Conservation (phyloP, 2,329 filamentous ascomycete species). For the Colletotrichum echinochloae region DNA sequence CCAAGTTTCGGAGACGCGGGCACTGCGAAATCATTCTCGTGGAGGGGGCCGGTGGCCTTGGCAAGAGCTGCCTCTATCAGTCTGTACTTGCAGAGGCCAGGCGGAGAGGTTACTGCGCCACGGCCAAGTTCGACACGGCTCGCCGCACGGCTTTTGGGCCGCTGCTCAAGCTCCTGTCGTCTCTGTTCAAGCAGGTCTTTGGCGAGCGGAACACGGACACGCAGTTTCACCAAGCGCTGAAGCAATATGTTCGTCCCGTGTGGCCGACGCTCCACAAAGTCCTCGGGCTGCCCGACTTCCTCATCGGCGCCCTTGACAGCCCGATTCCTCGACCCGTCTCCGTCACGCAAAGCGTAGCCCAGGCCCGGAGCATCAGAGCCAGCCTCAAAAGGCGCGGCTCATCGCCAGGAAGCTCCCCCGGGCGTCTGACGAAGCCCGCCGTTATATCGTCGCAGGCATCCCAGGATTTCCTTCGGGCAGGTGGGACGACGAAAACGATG, state of each 20-base stretch:
- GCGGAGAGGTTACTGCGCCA: slow-evolving; percentile 72
- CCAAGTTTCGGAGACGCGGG: slow-evolving; percentile 70
- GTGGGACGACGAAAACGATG: slow-evolving; percentile 72
- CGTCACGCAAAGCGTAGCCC: slow-evolving; percentile 49
- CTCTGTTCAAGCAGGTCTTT: slow-evolving; percentile 75
- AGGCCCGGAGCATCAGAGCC: slow-evolving; percentile 49
- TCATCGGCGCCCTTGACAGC: slow-evolving; percentile 64
- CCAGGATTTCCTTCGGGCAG: slow-evolving; percentile 70
- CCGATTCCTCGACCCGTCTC: slow-evolving; percentile 52
- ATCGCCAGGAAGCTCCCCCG: slow-evolving; percentile 60
- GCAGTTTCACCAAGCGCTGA: slow-evolving; percentile 70
- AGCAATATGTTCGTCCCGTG: slow-evolving; percentile 71
- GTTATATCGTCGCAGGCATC: slow-evolving; percentile 62
- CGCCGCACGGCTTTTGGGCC: slow-evolving; percentile 72
- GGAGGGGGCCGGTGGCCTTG: slow-evolving; percentile 72
- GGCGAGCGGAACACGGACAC: slow-evolving; percentile 75
- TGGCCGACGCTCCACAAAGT: slow-evolving; percentile 74
- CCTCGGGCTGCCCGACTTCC: slow-evolving; percentile 76
- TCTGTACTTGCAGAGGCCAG: slow-evolving; percentile 71
- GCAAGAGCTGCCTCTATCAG: slow-evolving; percentile 74
- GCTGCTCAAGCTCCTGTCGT: slow-evolving; percentile 72
- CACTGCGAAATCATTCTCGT: slow-evolving; percentile 74
- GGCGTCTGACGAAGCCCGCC: slow-evolving; percentile 48
- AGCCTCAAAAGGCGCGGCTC: slow-evolving; percentile 59
- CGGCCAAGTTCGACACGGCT: slow-evolving; percentile 74